A percentile compares a stretch with the other conserved stretches of the same genome.
These are phyloP conservation scores for Yamadazyma tumulicola DNA, from an alignment of 805 yeast species.

Conservation along the genomic window DNA sequence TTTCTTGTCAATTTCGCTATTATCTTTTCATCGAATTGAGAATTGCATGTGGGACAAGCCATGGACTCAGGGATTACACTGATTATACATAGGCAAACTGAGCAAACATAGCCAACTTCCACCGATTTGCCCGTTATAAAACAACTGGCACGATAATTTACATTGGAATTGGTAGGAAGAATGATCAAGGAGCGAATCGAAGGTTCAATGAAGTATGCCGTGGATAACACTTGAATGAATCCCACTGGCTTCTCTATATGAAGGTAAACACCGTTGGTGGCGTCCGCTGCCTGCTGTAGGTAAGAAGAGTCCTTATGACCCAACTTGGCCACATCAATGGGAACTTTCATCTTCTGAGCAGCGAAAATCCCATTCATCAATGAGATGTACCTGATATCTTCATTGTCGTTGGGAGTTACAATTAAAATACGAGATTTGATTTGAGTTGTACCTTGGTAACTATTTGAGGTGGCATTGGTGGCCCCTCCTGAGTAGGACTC, in stretches of 20 bases:
- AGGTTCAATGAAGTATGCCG: slow-evolving; percentile 87
- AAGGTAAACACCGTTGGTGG: slow-evolving; percentile 87
- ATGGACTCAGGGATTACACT: slow-evolving; percentile 65
- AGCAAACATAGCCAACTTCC: slow-evolving; percentile 91
- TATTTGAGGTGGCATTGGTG: slow-evolving; percentile 12
- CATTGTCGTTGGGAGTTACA: slow-evolving; percentile 72
- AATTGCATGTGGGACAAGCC: slow-evolving; percentile 83
- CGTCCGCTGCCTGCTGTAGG: slow-evolving; percentile 92
- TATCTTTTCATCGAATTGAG: slow-evolving; percentile 65
- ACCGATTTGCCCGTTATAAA: slow-evolving; percentile 86
- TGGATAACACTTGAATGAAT: slow-evolving; percentile 71
- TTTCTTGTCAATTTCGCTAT: slow-evolving; percentile 54
- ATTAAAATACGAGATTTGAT: slow-evolving; percentile 41
- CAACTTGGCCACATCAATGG: slow-evolving; percentile 87
- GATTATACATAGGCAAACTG: slow-evolving; percentile 83
- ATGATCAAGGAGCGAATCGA: slow-evolving; percentile 71
- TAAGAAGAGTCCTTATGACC: slow-evolving; percentile 65
- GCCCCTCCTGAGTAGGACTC: slow-evolving; percentile 15
- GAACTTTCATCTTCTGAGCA: slow-evolving; percentile 86
- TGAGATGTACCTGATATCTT: slow-evolving; percentile 79
- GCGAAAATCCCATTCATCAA: slow-evolving; percentile 95
- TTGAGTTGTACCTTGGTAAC: slow-evolving; percentile 20
- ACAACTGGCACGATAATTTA: slow-evolving; percentile 94
- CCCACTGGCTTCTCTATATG: slow-evolving; percentile 68
- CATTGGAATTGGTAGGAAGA: slow-evolving; percentile 77